A percentile compares a stretch with the other conserved stretches of the same genome.
These are phyloP conservation scores for Artemisia argyi DNA, from an alignment of 129 eudicot species.

Conservation along the genomic window DNA sequence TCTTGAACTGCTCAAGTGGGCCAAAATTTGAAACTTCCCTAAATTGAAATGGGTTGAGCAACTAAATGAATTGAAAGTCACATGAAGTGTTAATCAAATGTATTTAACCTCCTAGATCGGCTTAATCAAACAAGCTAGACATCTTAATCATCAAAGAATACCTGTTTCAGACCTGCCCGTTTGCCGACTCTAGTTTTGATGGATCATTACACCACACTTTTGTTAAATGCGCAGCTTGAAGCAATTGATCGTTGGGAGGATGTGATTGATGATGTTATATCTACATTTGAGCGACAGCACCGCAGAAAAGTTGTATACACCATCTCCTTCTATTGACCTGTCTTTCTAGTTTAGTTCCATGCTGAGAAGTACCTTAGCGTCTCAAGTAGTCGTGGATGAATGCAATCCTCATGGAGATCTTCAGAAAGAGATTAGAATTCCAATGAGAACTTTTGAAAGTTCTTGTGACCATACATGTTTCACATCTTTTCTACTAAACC, in stretches of 20 bases:
- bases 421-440: not conserved
- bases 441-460: not conserved
- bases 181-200: constrained; percentile 1
- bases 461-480: not conserved
- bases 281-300: constrained; percentile 65
- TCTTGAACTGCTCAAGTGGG: not conserved
- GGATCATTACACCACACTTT: not conserved
- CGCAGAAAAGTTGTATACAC: constrained; percentile 70
- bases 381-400: too few species aligned
- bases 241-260: constrained; percentile 75
- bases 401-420: not conserved
- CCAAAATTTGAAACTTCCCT: not conserved
- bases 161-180: not conserved
- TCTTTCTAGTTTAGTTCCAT: not conserved
- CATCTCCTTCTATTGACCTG: constrained; percentile 58
- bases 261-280: constrained; percentile 56
- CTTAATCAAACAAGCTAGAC: not conserved
- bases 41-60: not conserved
- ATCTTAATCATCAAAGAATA: not conserved
- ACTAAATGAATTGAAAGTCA: not conserved
- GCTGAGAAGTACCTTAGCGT: not conserved
- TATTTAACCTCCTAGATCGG: not conserved
- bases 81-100: not conserved
- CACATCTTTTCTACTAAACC: too few species aligned
- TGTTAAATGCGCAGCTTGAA: constrained; percentile 51